These are phyloP conservation scores for Amanita rubescens DNA, from an alignment of 768 basidiomycete genomes.

Conservation along the genomic window DNA sequence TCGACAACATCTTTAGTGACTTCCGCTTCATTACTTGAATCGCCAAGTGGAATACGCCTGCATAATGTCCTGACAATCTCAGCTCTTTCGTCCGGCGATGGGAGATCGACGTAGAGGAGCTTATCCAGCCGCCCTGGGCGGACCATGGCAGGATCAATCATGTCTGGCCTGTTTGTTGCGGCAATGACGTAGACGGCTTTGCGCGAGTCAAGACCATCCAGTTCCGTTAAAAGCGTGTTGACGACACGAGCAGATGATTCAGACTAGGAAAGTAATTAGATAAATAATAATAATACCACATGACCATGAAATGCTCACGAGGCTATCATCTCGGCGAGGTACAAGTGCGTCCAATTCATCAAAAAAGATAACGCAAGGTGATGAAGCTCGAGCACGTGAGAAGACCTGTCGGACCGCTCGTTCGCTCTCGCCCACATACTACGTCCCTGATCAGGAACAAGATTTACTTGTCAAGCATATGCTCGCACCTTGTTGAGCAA, in stretches of 20 bases:
- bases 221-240: constrained; percentile 89
- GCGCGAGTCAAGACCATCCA: constrained; percentile 84
- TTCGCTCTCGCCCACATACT: constrained; percentile 99
- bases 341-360: constrained; percentile 93
- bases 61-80: constrained; percentile 80
- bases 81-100: constrained; percentile 59
- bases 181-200: constrained; percentile 91
- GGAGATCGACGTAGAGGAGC: constrained; percentile 88
- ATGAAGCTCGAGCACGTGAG: constrained; percentile 85
- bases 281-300: not conserved
- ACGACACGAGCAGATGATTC: constrained; percentile 92
- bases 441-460: constrained; percentile 1
- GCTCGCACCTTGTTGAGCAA: constrained; percentile 82
- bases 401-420: constrained; percentile 93
- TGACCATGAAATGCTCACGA: constrained; percentile 42
- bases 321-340: constrained; percentile 79
- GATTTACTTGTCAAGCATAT: not conserved
- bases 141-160: constrained; percentile 97
- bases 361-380: constrained; percentile 94
- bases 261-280: constrained; percentile 40
- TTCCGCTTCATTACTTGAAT: constrained; percentile 6
- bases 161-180: constrained; percentile 92
- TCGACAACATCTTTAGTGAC: constrained; percentile 12
- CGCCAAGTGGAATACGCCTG: constrained; percentile 60
- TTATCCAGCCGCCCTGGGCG: constrained; percentile 95